Evolutionary conservation across 2,329 filamentous ascomycete genomes (phyloP).

Genomic region (Stachybotrys chlorohalonatus): DNA sequence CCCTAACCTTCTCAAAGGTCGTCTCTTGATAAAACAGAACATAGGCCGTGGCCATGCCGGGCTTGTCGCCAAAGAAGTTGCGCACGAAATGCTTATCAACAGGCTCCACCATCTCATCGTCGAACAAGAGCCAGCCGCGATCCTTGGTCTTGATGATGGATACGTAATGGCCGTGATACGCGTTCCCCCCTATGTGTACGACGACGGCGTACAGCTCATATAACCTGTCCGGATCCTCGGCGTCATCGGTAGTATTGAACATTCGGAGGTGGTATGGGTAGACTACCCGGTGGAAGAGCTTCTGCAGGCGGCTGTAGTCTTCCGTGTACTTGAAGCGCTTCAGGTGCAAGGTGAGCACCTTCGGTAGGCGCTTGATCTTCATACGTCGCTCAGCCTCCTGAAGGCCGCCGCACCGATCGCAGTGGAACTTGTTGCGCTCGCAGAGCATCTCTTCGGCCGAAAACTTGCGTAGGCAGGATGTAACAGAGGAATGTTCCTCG

Average conservation of each 20-base stretch:
- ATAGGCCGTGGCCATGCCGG: conserved; percentile 87
- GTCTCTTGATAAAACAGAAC: conserved; percentile 97
- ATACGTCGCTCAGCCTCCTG: conserved; percentile 98
- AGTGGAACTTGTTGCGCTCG: conserved; percentile 97
- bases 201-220: conserved; percentile 98
- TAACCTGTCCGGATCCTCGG: conserved; percentile 82
- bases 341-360: conserved; percentile 82
- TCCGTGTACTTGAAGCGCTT: conserved; percentile 99
- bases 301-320: conserved; percentile 85
- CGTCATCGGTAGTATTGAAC: conserved; percentile 95
- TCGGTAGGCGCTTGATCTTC: conserved; percentile 94
- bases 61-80: conserved; percentile 94
- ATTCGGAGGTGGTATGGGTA: conserved; percentile 95
- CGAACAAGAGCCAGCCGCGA: conserved; percentile 90
- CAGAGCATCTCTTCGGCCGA: conserved; percentile 98
- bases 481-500: conserved; percentile 91
- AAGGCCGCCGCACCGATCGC: conserved; percentile 89
- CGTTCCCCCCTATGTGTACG: conserved; percentile 92
- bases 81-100: conserved; percentile 93
- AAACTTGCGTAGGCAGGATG: conserved; percentile 89
- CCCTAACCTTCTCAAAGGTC: conserved; percentile 55
- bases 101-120: conserved; percentile 97
- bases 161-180: conserved; percentile 96
- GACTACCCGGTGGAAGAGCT: conserved; percentile 92
- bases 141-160: conserved; percentile 97